Evolutionary conservation across 1,284 basidiomycete genomes (phyloP), one percentile per base, ranked within the genome.

Genomic region (Pterulicium gracile): DNA sequence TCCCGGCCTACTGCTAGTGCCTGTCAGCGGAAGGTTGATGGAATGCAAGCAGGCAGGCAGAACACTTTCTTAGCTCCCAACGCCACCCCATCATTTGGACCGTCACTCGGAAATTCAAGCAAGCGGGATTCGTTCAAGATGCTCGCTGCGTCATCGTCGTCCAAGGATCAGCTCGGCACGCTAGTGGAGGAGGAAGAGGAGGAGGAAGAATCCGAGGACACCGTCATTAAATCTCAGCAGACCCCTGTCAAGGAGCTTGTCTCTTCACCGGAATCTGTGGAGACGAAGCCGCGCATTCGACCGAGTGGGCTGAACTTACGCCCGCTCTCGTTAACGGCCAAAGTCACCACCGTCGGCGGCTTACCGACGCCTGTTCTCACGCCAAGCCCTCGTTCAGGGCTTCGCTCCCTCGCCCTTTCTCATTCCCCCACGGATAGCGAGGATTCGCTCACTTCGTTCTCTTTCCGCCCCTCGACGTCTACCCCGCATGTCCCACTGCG

Each of bases 121-220:
- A 88, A 88, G 61, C 78, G 87, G 15, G 86, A 89, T 58, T 88
- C 87, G 0, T 81, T 87, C 60, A 87, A 84, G 60, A 69, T 76
- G 53, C 70, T 82, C 51, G 67, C 72, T 14, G 55, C 73, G 14
- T 73, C 77, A 3, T 73, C 74, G 1, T 69, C 73, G 3, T 73
- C 77, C 42, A 88, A 86, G 58, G 85, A 88, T 57, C 76, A 81
- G 52, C 69, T 89, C 4, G 72, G 75, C 49, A 88, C 85, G 4
- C 69, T 89, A 22, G 62, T 88, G 24, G 86, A 89, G 59, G 86
- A 88, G 54, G 85, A 88, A 24, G 85, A 88, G 46, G 86, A 88
- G 36, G 85, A 88, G 20, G 82, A 84, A 24, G 73, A 74, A 3
- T 63, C 65, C 34, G 54, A 60, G 21, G 57, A 57, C 22, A 48